Conservation (phyloP, 169 alveolate species). For the Amoebophrya sp. region DNA sequence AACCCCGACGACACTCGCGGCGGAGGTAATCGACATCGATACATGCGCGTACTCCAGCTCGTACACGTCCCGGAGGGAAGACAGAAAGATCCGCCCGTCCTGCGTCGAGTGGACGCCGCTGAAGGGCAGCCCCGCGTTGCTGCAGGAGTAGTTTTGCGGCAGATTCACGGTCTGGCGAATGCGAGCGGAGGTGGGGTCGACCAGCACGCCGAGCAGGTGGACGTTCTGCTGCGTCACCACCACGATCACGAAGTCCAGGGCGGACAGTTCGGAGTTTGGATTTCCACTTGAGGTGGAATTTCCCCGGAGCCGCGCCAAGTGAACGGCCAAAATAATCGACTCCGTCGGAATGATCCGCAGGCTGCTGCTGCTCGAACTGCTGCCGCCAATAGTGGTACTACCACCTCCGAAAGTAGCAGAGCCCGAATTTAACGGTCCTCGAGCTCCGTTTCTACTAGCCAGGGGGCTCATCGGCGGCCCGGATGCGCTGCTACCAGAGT, state of each 20-base stretch:
- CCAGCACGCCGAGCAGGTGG: neutral
- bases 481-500: too few relatives aligned
- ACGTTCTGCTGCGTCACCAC: neutral
- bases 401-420: too few relatives aligned
- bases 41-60: neutral
- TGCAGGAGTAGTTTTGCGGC: neutral
- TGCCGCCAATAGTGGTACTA: too few relatives aligned
- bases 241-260: neutral
- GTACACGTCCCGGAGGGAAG: neutral
- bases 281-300: neutral
- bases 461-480: too few relatives aligned
- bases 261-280: too few relatives aligned
- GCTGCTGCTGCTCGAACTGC: too few relatives aligned
- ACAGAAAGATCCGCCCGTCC: neutral
- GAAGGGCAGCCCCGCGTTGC: neutral
- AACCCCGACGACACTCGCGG: too few relatives aligned
- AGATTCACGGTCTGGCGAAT: neutral
- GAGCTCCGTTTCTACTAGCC: too few relatives aligned
- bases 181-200: neutral
- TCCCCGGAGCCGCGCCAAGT: neutral
- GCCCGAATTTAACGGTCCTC: too few relatives aligned
- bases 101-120: neutral
- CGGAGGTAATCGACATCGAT: too few relatives aligned
- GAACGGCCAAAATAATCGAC: neutral
- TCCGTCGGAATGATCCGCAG: neutral